Evolutionary conservation across 257 asterid species (phyloP), one percentile per base, ranked within the genome.

Genomic region (Asclepias syriaca): DNA sequence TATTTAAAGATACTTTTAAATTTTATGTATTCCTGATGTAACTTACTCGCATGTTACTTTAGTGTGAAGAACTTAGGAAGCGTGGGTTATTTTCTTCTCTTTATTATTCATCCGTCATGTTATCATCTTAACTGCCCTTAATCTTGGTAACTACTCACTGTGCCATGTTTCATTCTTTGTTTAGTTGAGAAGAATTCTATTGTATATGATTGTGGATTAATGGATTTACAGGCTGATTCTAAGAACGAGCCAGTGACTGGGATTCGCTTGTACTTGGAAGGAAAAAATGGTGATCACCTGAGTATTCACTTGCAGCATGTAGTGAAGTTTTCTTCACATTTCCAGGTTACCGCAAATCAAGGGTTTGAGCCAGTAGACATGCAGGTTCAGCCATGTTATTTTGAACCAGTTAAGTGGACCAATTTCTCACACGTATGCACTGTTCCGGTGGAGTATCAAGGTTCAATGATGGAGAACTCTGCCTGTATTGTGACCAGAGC

Each of bases 381-480:
- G 67, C 81, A 86, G 22, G 66, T 82, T 15, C 74, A 77, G 68
- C 83, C 81, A 10, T 92, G 84, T 24, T 90, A 90, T 80, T 80
- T 81, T 5, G 96, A 88, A 65, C 96, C 96, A 1, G 90, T 90
- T n/a, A 88, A 90, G 74, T 90, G 96, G 96, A 88, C 91, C 81
- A 84, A 80, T 75, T 90, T 90, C 82, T 90, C 96, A 5, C 96
- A 90, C 72, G 77, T 90, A 73, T 87, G 95, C 86, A 90, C 96
- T 16, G 88, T 90, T 5, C 96, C 96, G 0, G 87, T 90, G 1
- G 93, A 90, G 84, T 80, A 85, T 68, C 21, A 61, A 16, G 67
- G 67, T 34, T 19, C 67, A 6, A 22, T 15, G 85, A 68, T 3
- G 96, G 92, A 6, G 77, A 88, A 13, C 77, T 81, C 55, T 88